phyloP scores from a whole-genome alignment of 495 filamentous ascomycete genomes.

The Penicillium odoratum region DNA sequence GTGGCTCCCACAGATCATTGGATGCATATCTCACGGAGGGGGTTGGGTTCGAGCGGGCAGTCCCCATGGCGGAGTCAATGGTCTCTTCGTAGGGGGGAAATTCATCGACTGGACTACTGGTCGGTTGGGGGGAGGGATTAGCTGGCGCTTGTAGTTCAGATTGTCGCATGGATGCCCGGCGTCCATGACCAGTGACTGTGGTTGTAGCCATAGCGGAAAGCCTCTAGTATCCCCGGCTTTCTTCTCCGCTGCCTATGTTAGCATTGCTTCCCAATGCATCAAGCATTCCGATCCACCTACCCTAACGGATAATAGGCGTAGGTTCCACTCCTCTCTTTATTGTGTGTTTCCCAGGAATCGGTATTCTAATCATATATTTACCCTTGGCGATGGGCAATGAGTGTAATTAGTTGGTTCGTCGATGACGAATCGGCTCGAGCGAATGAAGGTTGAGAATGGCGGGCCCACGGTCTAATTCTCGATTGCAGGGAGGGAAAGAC shows the following conservation, averaged over 20 bases:
- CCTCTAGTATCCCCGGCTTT: neutral
- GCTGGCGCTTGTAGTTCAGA: conserved; percentile 36
- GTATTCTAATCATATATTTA: neutral
- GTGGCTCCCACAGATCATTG: conserved; percentile 40
- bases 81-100: conserved; percentile 47
- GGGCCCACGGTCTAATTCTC: conserved; percentile 17
- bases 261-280: neutral
- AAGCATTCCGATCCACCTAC: neutral
- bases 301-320: neutral
- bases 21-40: conserved; percentile 36
- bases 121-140: conserved; percentile 35
- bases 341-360: neutral
- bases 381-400: neutral
- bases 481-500: neutral
- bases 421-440: conserved; percentile 43
- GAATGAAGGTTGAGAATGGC: conserved; percentile 32
- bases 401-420: conserved; percentile 5
- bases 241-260: conserved; percentile 1
- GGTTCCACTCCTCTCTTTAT: neutral
- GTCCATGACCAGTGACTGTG: conserved; percentile 46
- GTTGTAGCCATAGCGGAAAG: conserved; percentile 42
- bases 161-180: conserved; percentile 46
- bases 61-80: conserved; percentile 28
- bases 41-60: conserved; percentile 23
- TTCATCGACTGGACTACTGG: conserved; percentile 44